Evolutionary conservation across 805 yeast genomes (phyloP).

Genomic region (Suhomyces sp.): DNA sequence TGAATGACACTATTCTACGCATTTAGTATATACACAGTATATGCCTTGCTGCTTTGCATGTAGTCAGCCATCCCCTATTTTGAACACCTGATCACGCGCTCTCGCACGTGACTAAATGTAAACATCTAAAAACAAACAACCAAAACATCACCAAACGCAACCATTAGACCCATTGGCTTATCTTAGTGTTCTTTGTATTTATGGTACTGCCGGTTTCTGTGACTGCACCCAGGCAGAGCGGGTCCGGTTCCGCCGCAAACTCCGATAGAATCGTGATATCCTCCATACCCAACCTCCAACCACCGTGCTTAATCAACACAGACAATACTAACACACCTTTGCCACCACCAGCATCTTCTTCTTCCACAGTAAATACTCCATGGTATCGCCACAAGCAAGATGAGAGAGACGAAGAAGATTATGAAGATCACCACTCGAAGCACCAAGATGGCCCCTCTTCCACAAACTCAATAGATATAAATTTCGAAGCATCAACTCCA

Average conservation of each 20-base stretch:
- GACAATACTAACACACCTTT: neutral
- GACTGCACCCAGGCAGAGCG: neutral
- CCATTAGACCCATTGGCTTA: neutral
- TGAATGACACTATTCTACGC: no score
- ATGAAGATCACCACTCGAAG: conserved; percentile 1
- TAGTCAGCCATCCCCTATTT: no score
- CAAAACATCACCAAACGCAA: neutral
- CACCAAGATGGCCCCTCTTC: neutral
- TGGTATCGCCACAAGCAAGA: conserved; percentile 11
- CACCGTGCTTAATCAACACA: conserved; percentile 3
- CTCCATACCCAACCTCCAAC: conserved; percentile 11
- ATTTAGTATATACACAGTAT: no score
- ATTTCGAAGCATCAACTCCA: conserved; percentile 24
- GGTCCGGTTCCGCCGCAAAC: neutral
- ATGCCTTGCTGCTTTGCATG: no score
- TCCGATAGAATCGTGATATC: conserved; percentile 3
- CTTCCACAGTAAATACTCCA: conserved; percentile 2
- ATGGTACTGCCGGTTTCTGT: neutral
- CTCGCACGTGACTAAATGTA: neutral
- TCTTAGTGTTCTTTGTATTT: neutral
- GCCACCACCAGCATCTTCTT: conserved; percentile 3
- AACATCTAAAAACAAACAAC: neutral
- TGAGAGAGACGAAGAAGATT: conserved; percentile 6
- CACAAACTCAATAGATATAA: no score
- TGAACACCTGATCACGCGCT: neutral